phyloP scores from a whole-genome alignment of 106 monocot genomes.

The Dendrobium catenatum region DNA sequence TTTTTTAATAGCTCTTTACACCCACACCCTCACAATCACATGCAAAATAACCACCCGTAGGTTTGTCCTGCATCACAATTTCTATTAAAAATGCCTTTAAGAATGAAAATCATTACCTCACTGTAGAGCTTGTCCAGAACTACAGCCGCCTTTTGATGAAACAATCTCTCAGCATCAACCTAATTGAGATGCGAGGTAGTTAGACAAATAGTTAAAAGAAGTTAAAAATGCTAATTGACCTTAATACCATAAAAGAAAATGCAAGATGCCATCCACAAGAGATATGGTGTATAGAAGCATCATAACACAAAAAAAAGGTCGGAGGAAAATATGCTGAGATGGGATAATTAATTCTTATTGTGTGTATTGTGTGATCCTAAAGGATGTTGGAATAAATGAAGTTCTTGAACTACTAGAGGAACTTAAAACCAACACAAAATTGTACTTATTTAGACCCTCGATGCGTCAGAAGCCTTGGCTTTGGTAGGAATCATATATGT shows the following conservation, averaged over 20 bases:
- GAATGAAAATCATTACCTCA: slow-evolving; percentile 29
- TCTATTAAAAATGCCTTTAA: neutral
- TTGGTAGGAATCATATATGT: neutral
- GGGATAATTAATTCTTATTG: no score
- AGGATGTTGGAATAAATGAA: no score
- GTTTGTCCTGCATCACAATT: neutral
- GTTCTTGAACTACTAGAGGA: no score
- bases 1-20: no score
- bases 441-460: no score
- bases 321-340: no score
- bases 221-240: neutral
- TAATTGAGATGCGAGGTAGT: slow-evolving; percentile 17
- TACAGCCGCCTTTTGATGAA: slow-evolving; percentile 64
- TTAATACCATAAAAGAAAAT: neutral
- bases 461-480: no score
- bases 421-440: no score
- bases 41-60: no score
- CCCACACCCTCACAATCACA: no score
- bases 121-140: slow-evolving; percentile 71
- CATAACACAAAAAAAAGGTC: no score
- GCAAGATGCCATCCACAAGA: neutral
- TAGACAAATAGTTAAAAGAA: neutral
- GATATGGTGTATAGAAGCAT: neutral
- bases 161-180: slow-evolving; percentile 91
- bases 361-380: no score